phyloP scores from a whole-genome alignment of 2,329 filamentous ascomycete species.

The Clarireedia homoeocarpa region DNA sequence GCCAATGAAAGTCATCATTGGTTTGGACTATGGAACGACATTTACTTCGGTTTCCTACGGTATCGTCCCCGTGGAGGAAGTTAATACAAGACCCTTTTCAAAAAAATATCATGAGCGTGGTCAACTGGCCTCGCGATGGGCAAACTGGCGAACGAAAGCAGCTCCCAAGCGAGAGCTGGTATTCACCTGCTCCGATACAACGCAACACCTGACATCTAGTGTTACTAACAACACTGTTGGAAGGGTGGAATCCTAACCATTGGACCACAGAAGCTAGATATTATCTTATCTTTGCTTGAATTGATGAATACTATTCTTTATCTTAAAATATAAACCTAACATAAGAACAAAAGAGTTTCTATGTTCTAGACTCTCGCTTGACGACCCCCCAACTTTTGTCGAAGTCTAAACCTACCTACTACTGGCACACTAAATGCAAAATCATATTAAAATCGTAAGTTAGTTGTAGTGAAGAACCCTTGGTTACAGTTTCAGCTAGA shows the following conservation, averaged over 20 bases:
- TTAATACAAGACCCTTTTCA: slow-evolving; percentile 2
- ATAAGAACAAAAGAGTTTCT: not conserved
- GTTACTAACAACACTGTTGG: not conserved
- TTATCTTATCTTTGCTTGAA: not conserved
- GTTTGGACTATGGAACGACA: slow-evolving; percentile 16
- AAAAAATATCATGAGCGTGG: slow-evolving; percentile 12
- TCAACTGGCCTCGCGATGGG: slow-evolving; percentile 15
- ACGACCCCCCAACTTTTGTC: no score
- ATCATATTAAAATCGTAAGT: no score
- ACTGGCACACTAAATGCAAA: no score
- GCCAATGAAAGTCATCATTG: slow-evolving; percentile 9
- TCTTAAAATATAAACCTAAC: not conserved
- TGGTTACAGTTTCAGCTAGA: no score
- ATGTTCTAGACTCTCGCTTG: no score
- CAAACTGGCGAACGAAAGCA: slow-evolving; percentile 8
- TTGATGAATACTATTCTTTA: not conserved
- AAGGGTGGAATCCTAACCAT: slow-evolving; percentile 8
- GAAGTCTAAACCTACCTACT: no score
- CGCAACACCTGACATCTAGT: not conserved
- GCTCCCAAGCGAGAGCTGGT: slow-evolving; percentile 20
- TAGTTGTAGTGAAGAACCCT: no score
- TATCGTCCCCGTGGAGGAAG: not conserved
- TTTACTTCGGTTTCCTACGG: slow-evolving; percentile 15
- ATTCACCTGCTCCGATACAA: slow-evolving; percentile 8
- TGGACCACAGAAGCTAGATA: slow-evolving; percentile 3